These are phyloP conservation scores for Linnemannia schmuckeri DNA, from an alignment of 192 early-diverging fungal species.

Conservation along the genomic window DNA sequence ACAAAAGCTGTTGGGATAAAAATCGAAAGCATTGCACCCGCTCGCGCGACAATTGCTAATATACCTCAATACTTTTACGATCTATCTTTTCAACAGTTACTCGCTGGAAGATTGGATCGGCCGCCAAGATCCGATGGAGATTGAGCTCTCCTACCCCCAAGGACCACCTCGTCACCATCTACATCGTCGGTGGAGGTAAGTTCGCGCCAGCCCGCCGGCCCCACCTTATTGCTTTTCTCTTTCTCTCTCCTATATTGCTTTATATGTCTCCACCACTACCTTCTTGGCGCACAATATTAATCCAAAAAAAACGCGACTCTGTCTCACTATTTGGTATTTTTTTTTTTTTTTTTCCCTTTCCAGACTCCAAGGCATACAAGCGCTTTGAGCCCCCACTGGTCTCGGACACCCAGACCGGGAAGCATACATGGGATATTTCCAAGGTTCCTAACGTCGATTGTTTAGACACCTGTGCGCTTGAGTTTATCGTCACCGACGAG, in stretches of 20 bases:
- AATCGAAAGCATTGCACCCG: neutral
- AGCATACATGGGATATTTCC: constrained; percentile 7
- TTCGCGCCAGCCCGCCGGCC: too few species aligned
- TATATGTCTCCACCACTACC: too few species aligned
- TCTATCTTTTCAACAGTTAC: constrained; percentile 2
- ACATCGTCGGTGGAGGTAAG: constrained; percentile 37
- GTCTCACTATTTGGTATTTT: too few species aligned
- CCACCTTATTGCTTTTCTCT: neutral
- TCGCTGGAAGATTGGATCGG: constrained; percentile 20
- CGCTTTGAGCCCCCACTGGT: constrained; percentile 7
- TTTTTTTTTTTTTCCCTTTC: too few species aligned
- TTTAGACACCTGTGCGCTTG: constrained; percentile 16
- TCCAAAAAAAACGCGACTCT: too few species aligned
- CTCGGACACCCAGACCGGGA: neutral
- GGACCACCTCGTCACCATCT: constrained; percentile 7
- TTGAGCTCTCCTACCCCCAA: constrained; percentile 6
- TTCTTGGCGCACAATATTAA: too few species aligned
- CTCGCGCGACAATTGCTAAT: neutral
- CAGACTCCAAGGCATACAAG: constrained; percentile 23
- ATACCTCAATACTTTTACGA: neutral
- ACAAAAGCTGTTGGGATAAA: neutral
- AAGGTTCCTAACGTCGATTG: constrained; percentile 25
- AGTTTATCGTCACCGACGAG: neutral
- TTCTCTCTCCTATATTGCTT: neutral
- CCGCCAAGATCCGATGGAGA: constrained; percentile 18